Evolutionary conservation across 2,329 filamentous ascomycete genomes (phyloP), one percentile per base, ranked within the genome.

Genomic region (Verticillium tricorpus): DNA sequence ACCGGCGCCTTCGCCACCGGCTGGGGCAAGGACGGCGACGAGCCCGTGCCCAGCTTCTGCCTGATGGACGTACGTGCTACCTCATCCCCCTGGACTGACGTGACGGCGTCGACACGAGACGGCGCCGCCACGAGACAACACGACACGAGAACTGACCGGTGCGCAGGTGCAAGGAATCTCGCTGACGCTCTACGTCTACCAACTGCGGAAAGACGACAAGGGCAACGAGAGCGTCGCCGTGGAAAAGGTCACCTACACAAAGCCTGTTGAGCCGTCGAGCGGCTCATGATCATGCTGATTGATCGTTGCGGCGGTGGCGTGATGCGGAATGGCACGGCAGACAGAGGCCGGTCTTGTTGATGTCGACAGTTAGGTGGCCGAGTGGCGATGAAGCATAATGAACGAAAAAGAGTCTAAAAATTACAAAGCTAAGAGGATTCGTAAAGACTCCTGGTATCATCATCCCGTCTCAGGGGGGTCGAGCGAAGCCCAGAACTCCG

Each of bases 171-270:
- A 98, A 85, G 94, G 94, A 35, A 96, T 97, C 73, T 96, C 96
- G 17, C 84, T 98, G 67, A 96, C 96, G 63, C 83, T 98, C 58
- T 98, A 98, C 75, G 94, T 98, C 60, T 98, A 98, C 74, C 90
- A 93, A 74, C 76, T 93, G 71, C 86, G 89, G 73, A 92, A 89
- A 72, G 90, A 92, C 69, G 87, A 85, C 61, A 88, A 90, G 67
- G 91, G 91, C 17, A 85, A 85, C 39, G 90, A 93, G 75, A 92
- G 89, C 63, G 90, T 94, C 56, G 89, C 89, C 17, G 91, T 94
- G 52, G 91, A 94, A 75, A 94, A 94, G 80, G 90, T 94, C 65
- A 93, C 91, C 58, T 94, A 91, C 75, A 91, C 90, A 69, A 93
- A 93, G 79, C 89, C 88, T 45, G 85, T 88, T 61, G 83, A 87